phyloP scores from a whole-genome alignment of 1,284 basidiomycete genomes.

The Ustilago esculenta region DNA sequence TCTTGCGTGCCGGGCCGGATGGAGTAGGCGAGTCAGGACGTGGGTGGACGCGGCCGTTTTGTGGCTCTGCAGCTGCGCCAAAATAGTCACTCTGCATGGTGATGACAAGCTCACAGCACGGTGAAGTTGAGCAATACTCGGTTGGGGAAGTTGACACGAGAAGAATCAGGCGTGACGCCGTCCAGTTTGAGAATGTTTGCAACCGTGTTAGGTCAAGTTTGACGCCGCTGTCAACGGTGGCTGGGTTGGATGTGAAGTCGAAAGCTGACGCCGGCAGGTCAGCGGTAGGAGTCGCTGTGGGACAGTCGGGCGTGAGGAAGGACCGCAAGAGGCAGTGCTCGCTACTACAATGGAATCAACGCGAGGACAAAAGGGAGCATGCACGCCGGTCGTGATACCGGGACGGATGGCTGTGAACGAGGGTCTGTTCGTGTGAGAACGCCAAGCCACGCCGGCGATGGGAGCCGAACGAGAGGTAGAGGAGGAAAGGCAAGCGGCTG shows the following conservation, averaged over 20 bases:
- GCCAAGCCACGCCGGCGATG: constrained; percentile 1
- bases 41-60: constrained; percentile 28
- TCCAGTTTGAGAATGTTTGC: too few species aligned
- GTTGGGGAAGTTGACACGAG: not conserved
- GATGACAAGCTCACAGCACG: not conserved
- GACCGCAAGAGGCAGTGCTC: too few species aligned
- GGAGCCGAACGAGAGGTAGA: not conserved
- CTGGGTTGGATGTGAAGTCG: too few species aligned
- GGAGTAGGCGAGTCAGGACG: constrained; percentile 34
- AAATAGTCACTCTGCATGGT: constrained; percentile 47
- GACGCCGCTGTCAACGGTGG: too few species aligned
- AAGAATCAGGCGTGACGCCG: too few species aligned
- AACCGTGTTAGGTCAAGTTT: too few species aligned
- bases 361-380: too few species aligned
- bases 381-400: not conserved
- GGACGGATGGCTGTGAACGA: not conserved
- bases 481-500: not conserved
- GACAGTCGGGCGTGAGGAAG: too few species aligned
- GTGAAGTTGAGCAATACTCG: not conserved
- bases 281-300: too few species aligned
- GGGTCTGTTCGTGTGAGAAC: not conserved
- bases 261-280: too few species aligned
- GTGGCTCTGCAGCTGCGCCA: constrained; percentile 35
- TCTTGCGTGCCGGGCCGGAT: constrained; percentile 34
- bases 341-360: too few species aligned